Percentiles rank a stretch among this genome's conserved stretches.
Conservation (phyloP, 2,329 filamentous ascomycete genomes). For the Fusarium goolgardi region DNA sequence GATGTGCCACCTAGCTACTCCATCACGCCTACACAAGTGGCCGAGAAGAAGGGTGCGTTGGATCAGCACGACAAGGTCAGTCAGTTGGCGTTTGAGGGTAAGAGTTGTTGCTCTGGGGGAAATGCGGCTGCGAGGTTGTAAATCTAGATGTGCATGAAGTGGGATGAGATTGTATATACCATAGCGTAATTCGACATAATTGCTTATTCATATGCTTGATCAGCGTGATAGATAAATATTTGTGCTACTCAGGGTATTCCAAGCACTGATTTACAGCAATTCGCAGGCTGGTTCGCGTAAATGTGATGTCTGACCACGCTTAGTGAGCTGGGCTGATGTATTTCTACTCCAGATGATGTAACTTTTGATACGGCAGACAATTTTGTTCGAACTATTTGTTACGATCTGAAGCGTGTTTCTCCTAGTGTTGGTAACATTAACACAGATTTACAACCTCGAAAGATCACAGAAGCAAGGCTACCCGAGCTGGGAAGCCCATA, state of each 20-base stretch:
- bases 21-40: conserved; percentile 48
- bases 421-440: neutral
- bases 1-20: conserved; percentile 74
- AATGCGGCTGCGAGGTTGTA: conserved; percentile 35
- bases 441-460: neutral
- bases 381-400: neutral
- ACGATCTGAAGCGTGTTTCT: neutral
- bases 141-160: neutral
- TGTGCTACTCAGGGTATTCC: neutral
- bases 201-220: neutral
- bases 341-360: too few species aligned
- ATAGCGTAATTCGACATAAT: conserved; percentile 14
- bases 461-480: too few species aligned
- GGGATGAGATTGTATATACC: conserved; percentile 2
- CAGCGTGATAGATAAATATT: neutral
- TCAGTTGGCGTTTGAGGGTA: conserved; percentile 44
- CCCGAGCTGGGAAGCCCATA: too few species aligned
- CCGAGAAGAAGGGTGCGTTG: conserved; percentile 39
- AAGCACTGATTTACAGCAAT: neutral
- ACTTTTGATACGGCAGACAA: too few species aligned
- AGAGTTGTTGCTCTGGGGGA: conserved; percentile 31
- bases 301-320: neutral
- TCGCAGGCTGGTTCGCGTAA: fast-evolving
- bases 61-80: conserved; percentile 43
- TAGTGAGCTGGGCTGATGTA: neutral